Evolutionary conservation across 2,329 filamentous ascomycete genomes (phyloP), one percentile per base, ranked within the genome.

Genomic region (Neobulgaria alba): DNA sequence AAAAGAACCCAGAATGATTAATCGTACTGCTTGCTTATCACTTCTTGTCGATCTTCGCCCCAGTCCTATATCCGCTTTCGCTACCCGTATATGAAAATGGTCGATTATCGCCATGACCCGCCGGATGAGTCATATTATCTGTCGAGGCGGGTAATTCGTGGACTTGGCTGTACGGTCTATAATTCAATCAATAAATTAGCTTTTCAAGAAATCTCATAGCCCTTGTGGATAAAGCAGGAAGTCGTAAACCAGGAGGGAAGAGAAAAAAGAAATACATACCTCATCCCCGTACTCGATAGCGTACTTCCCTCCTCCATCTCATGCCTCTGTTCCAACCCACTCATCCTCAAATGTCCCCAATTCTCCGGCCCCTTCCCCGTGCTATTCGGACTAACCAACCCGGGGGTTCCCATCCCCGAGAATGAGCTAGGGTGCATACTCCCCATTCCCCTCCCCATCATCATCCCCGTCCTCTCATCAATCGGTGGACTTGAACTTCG

Each of bases 391-490:
- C 43, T 46, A n/a, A 44, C 10, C 2, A 43, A 18, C 3, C 31
- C 34, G 10, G n/a, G n/a, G n/a, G n/a, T n/a, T n/a, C n/a, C n/a
- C n/a, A n/a, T n/a, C n/a, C n/a, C n/a, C n/a, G n/a, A n/a, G n/a
- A n/a, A n/a, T n/a, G n/a, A n/a, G n/a, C n/a, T n/a, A n/a, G n/a
- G n/a, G 39, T 39, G 29, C 36, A 45, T 46, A n/a, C n/a, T n/a
- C n/a, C n/a, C n/a, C n/a, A n/a, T n/a, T n/a, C n/a, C n/a, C n/a
- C 33, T 20, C 10, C 8, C 8, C 3, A 38, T 38, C 38, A 52
- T 49, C 45, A 50, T 50, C 7, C 40, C 44, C 1, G 43, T 43
- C 14, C 40, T 30, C 26, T 51, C 50, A 37, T 49, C 45, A 3
- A 39, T 31, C 2, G 50, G 48, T 2, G 48, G 50, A 14, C 48